A percentile compares a stretch with the other conserved stretches of the same genome.
Conservation (phyloP, 2,329 filamentous ascomycete species). For the Phialocephala subalpina region DNA sequence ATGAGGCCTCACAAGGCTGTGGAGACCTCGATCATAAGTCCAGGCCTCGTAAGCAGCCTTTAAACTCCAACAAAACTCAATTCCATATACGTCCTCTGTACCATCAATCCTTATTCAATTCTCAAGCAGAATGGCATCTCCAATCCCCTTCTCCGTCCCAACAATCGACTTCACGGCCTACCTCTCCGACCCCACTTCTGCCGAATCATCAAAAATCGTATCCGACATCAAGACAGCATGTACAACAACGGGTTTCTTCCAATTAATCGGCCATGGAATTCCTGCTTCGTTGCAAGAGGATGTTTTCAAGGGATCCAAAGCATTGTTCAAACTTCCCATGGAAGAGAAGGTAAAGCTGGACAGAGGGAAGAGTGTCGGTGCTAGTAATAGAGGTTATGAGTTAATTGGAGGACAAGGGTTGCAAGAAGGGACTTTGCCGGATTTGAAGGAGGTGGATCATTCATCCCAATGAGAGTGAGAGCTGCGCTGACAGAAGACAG, state of each 20-base stretch:
- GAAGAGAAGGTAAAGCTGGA: conserved; percentile 54
- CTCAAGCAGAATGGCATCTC: conserved; percentile 10
- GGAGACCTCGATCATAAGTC: background rate
- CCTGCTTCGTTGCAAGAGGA: conserved; percentile 48
- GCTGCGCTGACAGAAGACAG: conserved; percentile 15
- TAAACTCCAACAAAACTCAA: background rate
- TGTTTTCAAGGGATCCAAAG: conserved; percentile 50
- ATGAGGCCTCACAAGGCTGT: conserved; percentile 15
- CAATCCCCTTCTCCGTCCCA: conserved; percentile 25
- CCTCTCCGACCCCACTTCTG: conserved; percentile 28
- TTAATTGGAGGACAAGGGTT: conserved; percentile 54
- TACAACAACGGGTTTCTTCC: conserved; percentile 59
- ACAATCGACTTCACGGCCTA: conserved; percentile 37
- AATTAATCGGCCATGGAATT: conserved; percentile 56
- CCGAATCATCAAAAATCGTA: conserved; percentile 38
- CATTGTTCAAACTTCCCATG: conserved; percentile 56
- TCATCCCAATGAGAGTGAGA: background rate
- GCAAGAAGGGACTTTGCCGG: conserved; percentile 52
- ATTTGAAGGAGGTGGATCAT: conserved; percentile 51
- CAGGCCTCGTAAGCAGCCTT: background rate
- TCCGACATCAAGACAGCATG: conserved; percentile 52
- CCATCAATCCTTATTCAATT: conserved; percentile 6
- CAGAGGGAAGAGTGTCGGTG: conserved; percentile 46
- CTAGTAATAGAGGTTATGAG: conserved; percentile 58
- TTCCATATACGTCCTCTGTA: background rate